Base-by-base conservation (phyloP, 2,329 filamentous ascomycete species). In the Aspergillus caelatus region DNA sequence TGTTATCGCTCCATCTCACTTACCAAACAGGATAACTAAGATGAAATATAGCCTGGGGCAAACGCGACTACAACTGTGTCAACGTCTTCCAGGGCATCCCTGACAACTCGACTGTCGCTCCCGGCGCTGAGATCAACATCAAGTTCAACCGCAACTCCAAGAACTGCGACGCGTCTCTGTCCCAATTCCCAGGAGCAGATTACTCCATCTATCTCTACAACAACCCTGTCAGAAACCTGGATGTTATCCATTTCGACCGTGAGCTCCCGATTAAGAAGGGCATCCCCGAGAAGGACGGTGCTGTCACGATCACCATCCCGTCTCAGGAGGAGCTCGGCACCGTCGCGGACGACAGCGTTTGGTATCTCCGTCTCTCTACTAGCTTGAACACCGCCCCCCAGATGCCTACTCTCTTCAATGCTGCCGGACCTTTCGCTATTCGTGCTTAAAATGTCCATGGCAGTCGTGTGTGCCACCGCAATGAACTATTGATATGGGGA, bases 31-130 rank as follows among this genome's bases (percentile, higher is more conserved):
- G 14, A 23, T 23, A 19, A 16, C 58, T 50, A 36, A 30, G 8
- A 50, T 3, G 5, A 3, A 26, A n/a, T 45, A 30, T 41, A 76
- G 74, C 74, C 1, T 76, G 74, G 74, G 74, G 74, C 36, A 76
- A 75, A 43, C 72, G 74, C 26, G 74, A 76, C 57, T 76, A 76
- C 61, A 26, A 68, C 61, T 76, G 74, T 50, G 41, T 76, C 30
- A 76, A 76, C 52, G 71, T 75, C 60, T 73, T 67, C 67, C 74
- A 75, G 50, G 74, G 74, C 45, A 71, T 73, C 32, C 73, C 73
- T 9, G 74, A 76, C 14, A 67, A 73, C 64, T 70, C 74, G 3
- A 73, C 74, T 14, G 61, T 76, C n/a, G 60, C 66, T 2, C 58
- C 69, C 3, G 72, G 71, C 21, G 65, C 69, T 45, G 65, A 66